These are phyloP conservation scores for Globisporangium carolinianum DNA, from an alignment of 352 stramenopile species.

Conservation along the genomic window DNA sequence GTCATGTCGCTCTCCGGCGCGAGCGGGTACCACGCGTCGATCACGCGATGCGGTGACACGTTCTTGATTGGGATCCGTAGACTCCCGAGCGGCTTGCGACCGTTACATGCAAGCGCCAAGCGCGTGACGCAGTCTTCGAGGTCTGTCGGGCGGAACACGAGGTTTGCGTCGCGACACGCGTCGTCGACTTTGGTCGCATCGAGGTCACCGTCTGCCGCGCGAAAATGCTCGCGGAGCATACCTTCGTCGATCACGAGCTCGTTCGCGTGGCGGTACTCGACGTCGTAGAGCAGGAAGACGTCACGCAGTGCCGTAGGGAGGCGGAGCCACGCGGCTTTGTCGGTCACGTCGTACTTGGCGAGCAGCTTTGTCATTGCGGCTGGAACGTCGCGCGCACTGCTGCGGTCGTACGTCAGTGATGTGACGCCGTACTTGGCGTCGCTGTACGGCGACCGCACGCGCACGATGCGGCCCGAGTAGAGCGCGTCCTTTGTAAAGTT, in stretches of 20 bases:
- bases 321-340: constrained; percentile 44
- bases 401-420: constrained; percentile 27
- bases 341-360: constrained; percentile 37
- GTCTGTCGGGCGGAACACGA: constrained; percentile 52
- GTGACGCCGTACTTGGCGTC: constrained; percentile 39
- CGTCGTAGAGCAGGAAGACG: constrained; percentile 61
- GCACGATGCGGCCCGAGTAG: constrained; percentile 42
- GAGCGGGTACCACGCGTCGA: constrained; percentile 61
- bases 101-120: constrained; percentile 36
- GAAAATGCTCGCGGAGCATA: constrained; percentile 51
- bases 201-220: constrained; percentile 45
- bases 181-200: constrained; percentile 49
- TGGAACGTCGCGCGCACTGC: constrained; percentile 24
- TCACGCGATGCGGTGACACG: constrained; percentile 47
- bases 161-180: constrained; percentile 52
- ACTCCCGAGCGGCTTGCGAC: constrained; percentile 44
- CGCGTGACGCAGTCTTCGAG: constrained; percentile 61
- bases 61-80: constrained; percentile 61
- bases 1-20: constrained; percentile 62
- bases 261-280: constrained; percentile 54
- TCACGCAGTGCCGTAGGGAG: constrained; percentile 41
- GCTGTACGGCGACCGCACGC: constrained; percentile 48
- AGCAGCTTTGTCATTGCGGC: constrained; percentile 27
- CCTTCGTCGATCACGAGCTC: constrained; percentile 60
- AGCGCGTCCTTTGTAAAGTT: constrained; percentile 40